Evolutionary conservation across 1,139 yeast genomes (phyloP), one percentile per base, ranked within the genome.

Genomic region (Williopsis jadinii): DNA sequence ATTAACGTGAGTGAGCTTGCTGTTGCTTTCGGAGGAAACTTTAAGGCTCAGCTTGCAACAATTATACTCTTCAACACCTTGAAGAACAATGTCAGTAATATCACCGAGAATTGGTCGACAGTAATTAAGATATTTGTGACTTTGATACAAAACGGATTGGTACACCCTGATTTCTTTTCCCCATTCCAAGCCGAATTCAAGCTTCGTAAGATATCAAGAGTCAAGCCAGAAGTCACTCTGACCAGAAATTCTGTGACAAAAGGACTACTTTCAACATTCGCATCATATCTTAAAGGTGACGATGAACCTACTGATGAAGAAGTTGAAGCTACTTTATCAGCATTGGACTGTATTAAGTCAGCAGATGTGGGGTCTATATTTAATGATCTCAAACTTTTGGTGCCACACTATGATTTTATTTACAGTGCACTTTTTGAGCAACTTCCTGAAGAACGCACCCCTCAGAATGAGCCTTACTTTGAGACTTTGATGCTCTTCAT

Each of bases 281-380:
- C 97, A 1, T 87, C 96, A 0, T 90, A 88, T 55, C 73, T 94
- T 61, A 85, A 94, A 51, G 94, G 97, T 12, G 97, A 88, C 52
- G 95, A 85, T 8, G 97, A 90, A 59, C 98, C 98, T 4, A 76
- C 94, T 1, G 95, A 84, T 44, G 95, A 84, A 53, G 97, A 90
- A 54, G 81, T 94, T 38, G 96, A 88, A 48, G 75, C 87, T 2
- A 84, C 97, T 0, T 62, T 84, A 24, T 81, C 88, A 5, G 83
- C 96, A 0, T 66, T 84, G 43, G 95, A 90, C 51, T 90, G 97
- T 57, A 71, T 88, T 41, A 76, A 75, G 42, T 49, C 55, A 5
- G 53, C 56, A 2, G 45, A 51, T 30, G 36, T 53, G 9, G 32
- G 35, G 19, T 43, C 42, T 8, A 27, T 52, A 3, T 46, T 51